Conservation (phyloP, 2,329 filamentous ascomycete genomes). For the Colletotrichum eleusines region DNA sequence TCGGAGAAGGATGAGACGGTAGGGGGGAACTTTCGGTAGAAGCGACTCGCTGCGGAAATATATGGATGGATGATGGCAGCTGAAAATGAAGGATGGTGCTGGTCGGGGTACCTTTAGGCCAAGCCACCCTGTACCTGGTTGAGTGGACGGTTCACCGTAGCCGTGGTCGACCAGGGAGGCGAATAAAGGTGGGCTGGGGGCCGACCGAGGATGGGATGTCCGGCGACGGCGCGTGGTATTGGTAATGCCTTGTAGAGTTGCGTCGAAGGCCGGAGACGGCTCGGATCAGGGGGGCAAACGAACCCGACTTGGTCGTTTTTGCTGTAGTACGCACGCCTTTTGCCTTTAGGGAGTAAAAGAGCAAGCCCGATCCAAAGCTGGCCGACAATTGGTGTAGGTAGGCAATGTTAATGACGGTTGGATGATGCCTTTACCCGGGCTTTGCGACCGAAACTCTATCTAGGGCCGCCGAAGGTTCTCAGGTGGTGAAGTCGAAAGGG, state of each 20-base stretch:
- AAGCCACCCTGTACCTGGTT: constrained; percentile 9
- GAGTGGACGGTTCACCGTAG: constrained; percentile 14
- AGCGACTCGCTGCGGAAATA: constrained; percentile 12
- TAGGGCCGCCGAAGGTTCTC: not conserved
- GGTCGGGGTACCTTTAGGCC: constrained; percentile 11
- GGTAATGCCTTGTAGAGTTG: constrained; percentile 36
- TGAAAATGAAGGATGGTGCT: not conserved
- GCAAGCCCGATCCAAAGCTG: constrained; percentile 18
- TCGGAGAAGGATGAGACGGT: constrained; percentile 2
- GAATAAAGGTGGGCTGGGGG: constrained; percentile 39
- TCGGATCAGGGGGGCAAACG: constrained; percentile 20
- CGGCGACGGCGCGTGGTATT: constrained; percentile 29
- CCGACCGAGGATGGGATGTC: constrained; percentile 25
- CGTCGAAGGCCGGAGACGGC: constrained; percentile 23
- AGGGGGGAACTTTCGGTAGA: not conserved
- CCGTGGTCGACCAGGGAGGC: constrained; percentile 34
- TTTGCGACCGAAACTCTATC: constrained; percentile 19
- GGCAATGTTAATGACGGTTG: constrained; percentile 22
- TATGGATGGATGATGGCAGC: constrained; percentile 2
- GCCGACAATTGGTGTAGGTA: constrained; percentile 18
- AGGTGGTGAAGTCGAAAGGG: not conserved
- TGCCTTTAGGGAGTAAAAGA: constrained; percentile 4
- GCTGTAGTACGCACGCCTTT: not conserved
- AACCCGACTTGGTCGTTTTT: not conserved
- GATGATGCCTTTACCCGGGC: constrained; percentile 17